Evolutionary conservation across 208 protist genomes (phyloP).

Genomic region (Leishmania tarentolae): DNA sequence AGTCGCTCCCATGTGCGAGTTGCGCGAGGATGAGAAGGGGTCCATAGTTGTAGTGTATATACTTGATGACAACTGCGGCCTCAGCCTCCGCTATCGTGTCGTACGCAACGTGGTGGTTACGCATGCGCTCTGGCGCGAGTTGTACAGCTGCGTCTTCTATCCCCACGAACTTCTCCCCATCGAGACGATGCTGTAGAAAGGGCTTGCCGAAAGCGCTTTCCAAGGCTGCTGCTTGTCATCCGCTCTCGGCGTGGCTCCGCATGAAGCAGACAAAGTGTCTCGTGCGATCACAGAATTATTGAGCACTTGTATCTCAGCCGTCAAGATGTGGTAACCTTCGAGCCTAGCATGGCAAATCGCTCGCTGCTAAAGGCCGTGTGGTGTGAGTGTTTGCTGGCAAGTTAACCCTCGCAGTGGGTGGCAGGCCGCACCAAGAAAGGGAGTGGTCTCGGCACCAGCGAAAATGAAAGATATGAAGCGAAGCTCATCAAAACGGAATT

Average conservation of each 20-base stretch:
- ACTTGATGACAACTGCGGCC: constrained; percentile 29
- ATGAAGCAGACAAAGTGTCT: constrained; percentile 40
- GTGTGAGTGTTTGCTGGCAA: constrained; percentile 52
- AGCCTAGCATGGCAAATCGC: constrained; percentile 60
- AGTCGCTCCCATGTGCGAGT: constrained; percentile 32
- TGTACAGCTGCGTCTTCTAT: constrained; percentile 17
- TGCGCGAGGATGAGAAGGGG: constrained; percentile 38
- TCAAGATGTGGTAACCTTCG: constrained; percentile 49
- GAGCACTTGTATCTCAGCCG: constrained; percentile 28
- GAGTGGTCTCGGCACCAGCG: constrained; percentile 40
- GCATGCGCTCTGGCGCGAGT: neutral
- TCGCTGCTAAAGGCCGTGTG: constrained; percentile 44
- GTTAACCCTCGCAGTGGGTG: constrained; percentile 28
- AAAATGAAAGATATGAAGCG: constrained; percentile 51
- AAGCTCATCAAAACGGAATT: constrained; percentile 50
- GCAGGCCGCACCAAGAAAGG: constrained; percentile 27
- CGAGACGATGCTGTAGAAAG: constrained; percentile 25
- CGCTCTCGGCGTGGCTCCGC: constrained; percentile 37
- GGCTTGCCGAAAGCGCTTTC: constrained; percentile 28
- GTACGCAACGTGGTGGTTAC: constrained; percentile 11
- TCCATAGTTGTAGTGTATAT: constrained; percentile 19
- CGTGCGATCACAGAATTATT: constrained; percentile 37
- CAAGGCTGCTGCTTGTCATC: constrained; percentile 32
- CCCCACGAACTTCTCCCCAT: constrained; percentile 33
- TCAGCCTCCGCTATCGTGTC: constrained; percentile 37